Evolutionary conservation across 2,329 filamentous ascomycete species (phyloP), one percentile per base, ranked within the genome.

Genomic region (Arachnopeziza araneosa): DNA sequence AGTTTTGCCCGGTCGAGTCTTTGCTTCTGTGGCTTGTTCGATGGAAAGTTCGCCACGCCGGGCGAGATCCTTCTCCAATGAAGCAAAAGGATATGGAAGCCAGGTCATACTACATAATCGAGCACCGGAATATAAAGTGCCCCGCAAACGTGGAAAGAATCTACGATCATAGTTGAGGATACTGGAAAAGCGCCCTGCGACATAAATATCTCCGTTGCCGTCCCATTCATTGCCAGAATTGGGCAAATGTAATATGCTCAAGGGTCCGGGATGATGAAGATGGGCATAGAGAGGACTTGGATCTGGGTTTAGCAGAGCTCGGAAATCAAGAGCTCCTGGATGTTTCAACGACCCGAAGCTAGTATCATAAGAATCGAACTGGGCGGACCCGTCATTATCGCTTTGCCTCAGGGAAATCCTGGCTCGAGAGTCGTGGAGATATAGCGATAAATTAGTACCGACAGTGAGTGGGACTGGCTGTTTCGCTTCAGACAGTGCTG

Each of bases 141-240:
- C 87, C 61, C 85, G 83, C 8, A 96, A 82, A 19, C 83, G 83
- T 0, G 91, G 90, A 69, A 97, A 96, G 73, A 84, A 91, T 52
- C 93, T 87, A 2, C 92, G 84, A 71, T 97, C 92, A 75, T 96
- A 98, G 70, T 91, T 88, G 2, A 97, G 78, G 59, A 97, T 90
- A 68, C 86, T 93, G 4, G 92, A 89, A 71, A 97, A 97, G 19
- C 93, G 85, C 0, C 93, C 93, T 4, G 89, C 91, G 44, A 97
- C 85, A 76, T 93, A 93, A 50, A 98, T 95, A 30, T 95, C 89
- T 61, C 88, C 83, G 55, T 90, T 71, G 14, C 64, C 68, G 61
- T 72, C 67, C 63, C 69, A 77, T 17, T 68, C 64, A 55, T 64
- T 57, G 19, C 63, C 82, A 1, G 83, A 76, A 9, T 77, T 79